Percentiles rank a stretch among this genome's conserved stretches.
These are phyloP conservation scores for Paxillus involutus DNA, from an alignment of 768 basidiomycete genomes.

Conservation along the genomic window DNA sequence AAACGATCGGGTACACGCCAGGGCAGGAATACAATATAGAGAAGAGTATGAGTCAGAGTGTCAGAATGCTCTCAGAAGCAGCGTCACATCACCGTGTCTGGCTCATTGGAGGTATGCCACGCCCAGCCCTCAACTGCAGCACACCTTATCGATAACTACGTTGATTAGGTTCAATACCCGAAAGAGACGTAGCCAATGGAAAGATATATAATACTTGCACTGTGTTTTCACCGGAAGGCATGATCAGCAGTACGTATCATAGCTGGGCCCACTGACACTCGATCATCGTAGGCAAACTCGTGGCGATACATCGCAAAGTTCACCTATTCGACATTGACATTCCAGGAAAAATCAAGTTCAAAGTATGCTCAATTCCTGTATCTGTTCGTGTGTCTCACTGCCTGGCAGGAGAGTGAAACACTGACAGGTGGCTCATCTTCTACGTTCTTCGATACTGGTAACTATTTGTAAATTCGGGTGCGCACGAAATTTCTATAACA, in stretches of 20 bases:
- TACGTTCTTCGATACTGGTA: slow-evolving; percentile 89
- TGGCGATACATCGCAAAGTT: slow-evolving; percentile 89
- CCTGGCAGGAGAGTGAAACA: slow-evolving; percentile 78
- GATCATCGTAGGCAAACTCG: slow-evolving; percentile 64
- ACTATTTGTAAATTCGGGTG: slow-evolving; percentile 1
- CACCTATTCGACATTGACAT: slow-evolving; percentile 99
- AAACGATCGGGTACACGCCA: slow-evolving; percentile 64
- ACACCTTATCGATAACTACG: neutral
- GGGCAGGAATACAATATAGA: slow-evolving; percentile 58
- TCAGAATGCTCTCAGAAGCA: slow-evolving; percentile 76
- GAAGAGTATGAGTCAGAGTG: slow-evolving; percentile 65
- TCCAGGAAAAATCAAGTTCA: slow-evolving; percentile 87
- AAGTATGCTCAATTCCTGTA: slow-evolving; percentile 43
- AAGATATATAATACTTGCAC: slow-evolving; percentile 93
- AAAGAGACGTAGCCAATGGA: slow-evolving; percentile 59
- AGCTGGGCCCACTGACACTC: neutral
- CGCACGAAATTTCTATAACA: neutral
- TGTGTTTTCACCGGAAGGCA: slow-evolving; percentile 82
- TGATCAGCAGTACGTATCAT: neutral
- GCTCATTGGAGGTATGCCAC: slow-evolving; percentile 85
- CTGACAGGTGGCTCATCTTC: slow-evolving; percentile 71
- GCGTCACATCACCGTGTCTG: slow-evolving; percentile 80
- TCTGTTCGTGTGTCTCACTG: slow-evolving; percentile 2
- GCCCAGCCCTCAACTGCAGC: neutral
- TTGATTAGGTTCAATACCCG: slow-evolving; percentile 87